Base-by-base conservation (phyloP, 352 stramenopile species). In the Globisporangium cystogenes region DNA sequence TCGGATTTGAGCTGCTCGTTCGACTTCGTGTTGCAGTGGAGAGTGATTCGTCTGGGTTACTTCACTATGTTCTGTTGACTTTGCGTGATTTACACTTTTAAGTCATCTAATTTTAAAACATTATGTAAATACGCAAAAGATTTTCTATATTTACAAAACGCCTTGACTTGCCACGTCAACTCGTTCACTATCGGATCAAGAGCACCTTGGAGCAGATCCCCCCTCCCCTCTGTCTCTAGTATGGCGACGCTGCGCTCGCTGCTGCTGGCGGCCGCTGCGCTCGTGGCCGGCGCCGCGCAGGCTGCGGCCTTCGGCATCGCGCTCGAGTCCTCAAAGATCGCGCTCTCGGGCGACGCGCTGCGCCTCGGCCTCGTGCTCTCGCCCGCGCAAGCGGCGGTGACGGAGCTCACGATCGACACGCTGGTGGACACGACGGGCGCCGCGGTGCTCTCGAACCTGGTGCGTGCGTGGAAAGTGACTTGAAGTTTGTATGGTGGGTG, bases 401-500 rank as follows among this genome's bases (percentile, higher is more conserved):
- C 68, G 60, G 65, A 82, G 24, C 45, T 91, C 48, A 76, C 68
- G 37, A 61, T 91, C 47, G 76, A 89, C 53, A 82, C 75, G 31
- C 70, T 91, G 27, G 69, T 91, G 26, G 77, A 91, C 65, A 86
- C 76, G 21, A 72, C 67, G 7, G 80, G 80, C 49, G 59, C 74
- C 37, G 60, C 64, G 10, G 57, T 87, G n/a, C 65, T 81, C 31
- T 81, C 73, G 12, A 74, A 72, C 49, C 51, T 87, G 66, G 78
- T 90, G 48, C 60, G 77, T 70, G 14, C 1, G 23, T 23, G 35
- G 18, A 46, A 6, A 18, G 45, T 26, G 18, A 18, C 33, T 33
- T 33, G 29, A n/a, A n/a, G n/a, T 33, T 35, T 35, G 29, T 35
- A 12, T 1, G 8, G 8, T 14, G 29, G 29, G 29, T 4, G 29